Base-by-base conservation (phyloP, 2,329 filamentous ascomycete species). In the Exophiala sp. region DNA sequence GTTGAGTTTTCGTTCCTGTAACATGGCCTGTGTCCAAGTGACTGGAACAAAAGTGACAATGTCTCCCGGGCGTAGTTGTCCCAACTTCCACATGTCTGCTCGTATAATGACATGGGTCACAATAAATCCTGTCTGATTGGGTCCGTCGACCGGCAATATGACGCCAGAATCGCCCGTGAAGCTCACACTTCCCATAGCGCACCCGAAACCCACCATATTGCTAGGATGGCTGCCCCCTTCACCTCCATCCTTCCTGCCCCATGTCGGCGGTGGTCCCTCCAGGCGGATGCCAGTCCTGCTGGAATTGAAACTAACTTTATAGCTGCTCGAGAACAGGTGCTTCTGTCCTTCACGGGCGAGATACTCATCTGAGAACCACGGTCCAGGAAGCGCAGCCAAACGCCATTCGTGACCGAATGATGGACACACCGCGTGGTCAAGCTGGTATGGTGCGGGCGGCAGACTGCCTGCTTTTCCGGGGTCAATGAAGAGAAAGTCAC, bases 161-260 rank as follows among this genome's bases (percentile, higher is more conserved):
- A 78, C 78, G 1, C 79, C 75, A 24, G 80, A 78, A 53, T 84
- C 81, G 2, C 81, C 81, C 0, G 80, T 83, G 75, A 77, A 85
- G 57, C 83, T 84, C 20, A 84, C 61, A 0, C 76, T 75, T 0
- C 81, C 81, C 1, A 80, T 65, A 1, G 78, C 77, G 63, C 83
- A 85, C 2, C 81, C 80, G 57, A 83, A 82, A 54, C 81, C 78
- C 12, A 80, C 72, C 9, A 80, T 60, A 53, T 84, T 83, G 34
- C 73, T 77, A 0, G 83, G 83, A 65, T 86, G 83, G 1, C 78
- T 75, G 6, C 83, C 83, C 4, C 81, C 83, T 53, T 83, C 82
- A 0, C 83, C 83, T 6, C 83, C 83, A 57, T 82, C 76, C 24
- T 74, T 66, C 6, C 83, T 71, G 8, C 80, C 79, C 77, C 79